Evolutionary conservation across 2,329 filamentous ascomycete species (phyloP).

Genomic region (Blastomyces emzantsi): DNA sequence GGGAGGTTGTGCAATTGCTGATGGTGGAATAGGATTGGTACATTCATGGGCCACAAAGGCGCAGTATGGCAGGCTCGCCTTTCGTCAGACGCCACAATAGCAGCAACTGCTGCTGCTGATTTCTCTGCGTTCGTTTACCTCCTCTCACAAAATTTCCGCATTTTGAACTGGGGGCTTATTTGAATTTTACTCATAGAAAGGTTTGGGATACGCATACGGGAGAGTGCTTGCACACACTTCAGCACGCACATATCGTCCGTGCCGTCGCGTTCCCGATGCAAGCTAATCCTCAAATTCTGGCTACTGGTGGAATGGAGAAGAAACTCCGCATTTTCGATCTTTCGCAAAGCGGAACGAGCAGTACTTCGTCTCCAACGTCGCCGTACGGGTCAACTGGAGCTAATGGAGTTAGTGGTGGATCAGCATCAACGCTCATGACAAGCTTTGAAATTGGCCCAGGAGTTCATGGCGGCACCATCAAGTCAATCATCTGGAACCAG

Average conservation of each 20-base stretch:
- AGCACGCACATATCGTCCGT: constrained; percentile 92
- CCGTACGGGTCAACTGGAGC: constrained; percentile 27
- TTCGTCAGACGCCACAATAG: constrained; percentile 76
- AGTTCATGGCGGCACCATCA: constrained; percentile 79
- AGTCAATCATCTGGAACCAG: constrained; percentile 89
- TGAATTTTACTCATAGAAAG: constrained; percentile 51
- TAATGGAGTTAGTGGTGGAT: constrained; percentile 26
- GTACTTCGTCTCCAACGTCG: constrained; percentile 32
- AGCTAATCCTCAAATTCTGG: constrained; percentile 66
- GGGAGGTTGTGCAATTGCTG: constrained; percentile 4
- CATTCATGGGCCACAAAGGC: constrained; percentile 96
- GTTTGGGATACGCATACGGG: constrained; percentile 97
- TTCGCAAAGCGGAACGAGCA: constrained; percentile 44
- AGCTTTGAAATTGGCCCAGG: constrained; percentile 83
- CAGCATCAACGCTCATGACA: constrained; percentile 48
- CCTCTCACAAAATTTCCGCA: background rate
- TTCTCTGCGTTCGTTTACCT: constrained; percentile 69
- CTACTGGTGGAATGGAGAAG: constrained; percentile 93
- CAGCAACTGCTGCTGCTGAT: constrained; percentile 89
- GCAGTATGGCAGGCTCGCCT: constrained; percentile 94
- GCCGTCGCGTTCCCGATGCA: constrained; percentile 83
- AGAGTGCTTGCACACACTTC: constrained; percentile 74
- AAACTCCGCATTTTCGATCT: constrained; percentile 92
- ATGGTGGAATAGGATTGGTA: constrained; percentile 61
- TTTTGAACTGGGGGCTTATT: constrained; percentile 6